phyloP scores from a whole-genome alignment of 495 filamentous ascomycete genomes.

The Xylaria longipes region DNA sequence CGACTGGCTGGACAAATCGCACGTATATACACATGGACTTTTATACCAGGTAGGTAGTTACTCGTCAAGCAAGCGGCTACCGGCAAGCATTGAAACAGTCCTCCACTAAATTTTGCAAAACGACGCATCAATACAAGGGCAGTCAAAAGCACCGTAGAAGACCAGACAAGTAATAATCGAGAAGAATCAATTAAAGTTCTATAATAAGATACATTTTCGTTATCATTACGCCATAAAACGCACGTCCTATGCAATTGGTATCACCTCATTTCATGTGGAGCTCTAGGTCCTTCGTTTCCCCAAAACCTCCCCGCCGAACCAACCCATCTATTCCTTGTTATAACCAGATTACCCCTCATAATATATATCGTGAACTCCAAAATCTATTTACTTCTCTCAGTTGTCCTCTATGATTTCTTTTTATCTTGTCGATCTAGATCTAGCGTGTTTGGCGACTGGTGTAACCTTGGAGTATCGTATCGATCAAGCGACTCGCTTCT shows the following conservation, averaged over 20 bases:
- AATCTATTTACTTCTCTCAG: neutral
- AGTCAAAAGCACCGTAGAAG: neutral
- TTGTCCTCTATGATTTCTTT: neutral
- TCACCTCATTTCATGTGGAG: conserved; percentile 24
- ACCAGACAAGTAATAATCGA: neutral
- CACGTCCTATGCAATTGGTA: conserved; percentile 24
- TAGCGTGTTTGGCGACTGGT: neutral
- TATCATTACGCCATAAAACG: conserved; percentile 27
- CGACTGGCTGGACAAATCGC: neutral
- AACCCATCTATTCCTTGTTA: conserved; percentile 3
- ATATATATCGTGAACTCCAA: conserved; percentile 8
- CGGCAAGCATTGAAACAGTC: neutral
- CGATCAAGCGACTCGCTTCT: conserved; percentile 42
- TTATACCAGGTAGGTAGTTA: too few relatives aligned
- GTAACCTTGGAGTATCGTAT: neutral
- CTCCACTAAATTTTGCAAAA: neutral
- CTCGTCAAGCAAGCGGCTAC: neutral
- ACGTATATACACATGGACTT: neutral
- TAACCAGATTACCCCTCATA: conserved; percentile 3
- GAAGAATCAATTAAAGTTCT: conserved; percentile 3
- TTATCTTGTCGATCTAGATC: conserved; percentile 10
- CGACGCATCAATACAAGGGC: neutral
- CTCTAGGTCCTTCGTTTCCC: conserved; percentile 13
- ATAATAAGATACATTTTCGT: conserved; percentile 6
- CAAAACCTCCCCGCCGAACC: neutral